These are phyloP conservation scores for Bjerkandera adusta DNA, from an alignment of 1,284 basidiomycete genomes.

Conservation along the genomic window DNA sequence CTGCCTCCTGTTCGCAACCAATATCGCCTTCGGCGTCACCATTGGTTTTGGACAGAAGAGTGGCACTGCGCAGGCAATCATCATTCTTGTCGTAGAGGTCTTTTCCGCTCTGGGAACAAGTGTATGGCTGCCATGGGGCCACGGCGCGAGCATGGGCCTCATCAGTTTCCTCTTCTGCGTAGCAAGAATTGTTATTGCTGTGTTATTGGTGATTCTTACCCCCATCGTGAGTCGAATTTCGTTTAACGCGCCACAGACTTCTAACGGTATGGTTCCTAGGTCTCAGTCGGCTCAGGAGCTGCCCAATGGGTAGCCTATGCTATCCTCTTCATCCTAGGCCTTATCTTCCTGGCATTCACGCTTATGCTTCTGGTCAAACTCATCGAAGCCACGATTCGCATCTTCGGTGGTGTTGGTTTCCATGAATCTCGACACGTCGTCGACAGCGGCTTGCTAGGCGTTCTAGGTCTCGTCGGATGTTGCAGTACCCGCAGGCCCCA, in stretches of 20 bases:
- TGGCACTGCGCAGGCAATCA: conserved; percentile 88
- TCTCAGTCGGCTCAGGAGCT: conserved; percentile 74
- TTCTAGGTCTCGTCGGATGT: conserved; percentile 71
- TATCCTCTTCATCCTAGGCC: conserved; percentile 82
- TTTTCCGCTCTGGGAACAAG: conserved; percentile 81
- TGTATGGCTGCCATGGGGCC: conserved; percentile 95
- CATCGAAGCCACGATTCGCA: conserved; percentile 77
- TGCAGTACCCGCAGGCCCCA: conserved; percentile 56
- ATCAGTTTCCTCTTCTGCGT: conserved; percentile 92
- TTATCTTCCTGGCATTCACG: conserved; percentile 80
- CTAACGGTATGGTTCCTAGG: conserved; percentile 43
- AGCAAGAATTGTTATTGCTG: conserved; percentile 84
- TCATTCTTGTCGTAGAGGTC: conserved; percentile 86
- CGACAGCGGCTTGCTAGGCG: conserved; percentile 86
- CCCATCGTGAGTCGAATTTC: conserved; percentile 67
- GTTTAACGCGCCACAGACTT: conserved; percentile 17
- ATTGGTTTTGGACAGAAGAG: conserved; percentile 89
- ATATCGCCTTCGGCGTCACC: conserved; percentile 78
- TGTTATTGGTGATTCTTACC: conserved; percentile 86
- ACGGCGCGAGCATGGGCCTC: conserved; percentile 93
- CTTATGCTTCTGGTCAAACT: conserved; percentile 86
- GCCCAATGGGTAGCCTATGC: conserved; percentile 93
- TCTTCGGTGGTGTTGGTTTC: conserved; percentile 81
- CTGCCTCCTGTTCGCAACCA: conserved; percentile 76
- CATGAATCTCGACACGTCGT: conserved; percentile 79